Base-by-base conservation (phyloP, 768 basidiomycete species). In the Podaxis pistillaris region DNA sequence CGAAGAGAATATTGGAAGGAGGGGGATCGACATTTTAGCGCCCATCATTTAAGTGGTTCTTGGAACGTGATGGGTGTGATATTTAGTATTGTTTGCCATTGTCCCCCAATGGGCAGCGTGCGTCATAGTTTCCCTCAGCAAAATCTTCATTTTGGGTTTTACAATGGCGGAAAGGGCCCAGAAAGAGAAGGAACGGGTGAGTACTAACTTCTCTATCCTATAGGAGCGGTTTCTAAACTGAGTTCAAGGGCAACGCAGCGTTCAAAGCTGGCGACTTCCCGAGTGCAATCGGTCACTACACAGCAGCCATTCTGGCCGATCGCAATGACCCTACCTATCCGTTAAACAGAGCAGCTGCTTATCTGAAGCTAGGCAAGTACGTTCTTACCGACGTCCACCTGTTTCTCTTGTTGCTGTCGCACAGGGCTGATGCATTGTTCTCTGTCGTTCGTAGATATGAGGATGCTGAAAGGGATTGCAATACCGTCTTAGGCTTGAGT, bases 301-400 rank as follows among this genome's bases (percentile, higher is more conserved):
- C 91, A 36, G 76, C 85, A 1, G 95, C 96, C 3, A 86, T 90
- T 50, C 72, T 93, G 19, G 83, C 87, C 1, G 89, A 96, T 73
- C 72, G 77, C 11, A 77, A 71, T 0, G 92, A 96, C 68, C 78
- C 84, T n/a, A 90, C 92, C 0, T 91, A 88, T 65, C 87, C 89
- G 37, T 80, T 96, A 37, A 98, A 98, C 71, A 86, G 96, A 49
- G 92, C 94, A 2, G 91, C 93, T 38, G 93, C 94, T 28, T 96
- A 96, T 78, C 83, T 98, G 64, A 96, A 94, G 81, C 84, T 96
- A 78, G 88, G 87, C 84, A 97, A 96, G 94, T 94, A 81, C 79
- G 93, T 88, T 74, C 68, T 62, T 57, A 58, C 47, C n/a, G 46
- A 41, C 2, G 17, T 30, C 15, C 22, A 37, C 5, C 36, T 55